Evolutionary conservation across 2,329 filamentous ascomycete genomes (phyloP).

Genomic region (Ascochyta fabae): DNA sequence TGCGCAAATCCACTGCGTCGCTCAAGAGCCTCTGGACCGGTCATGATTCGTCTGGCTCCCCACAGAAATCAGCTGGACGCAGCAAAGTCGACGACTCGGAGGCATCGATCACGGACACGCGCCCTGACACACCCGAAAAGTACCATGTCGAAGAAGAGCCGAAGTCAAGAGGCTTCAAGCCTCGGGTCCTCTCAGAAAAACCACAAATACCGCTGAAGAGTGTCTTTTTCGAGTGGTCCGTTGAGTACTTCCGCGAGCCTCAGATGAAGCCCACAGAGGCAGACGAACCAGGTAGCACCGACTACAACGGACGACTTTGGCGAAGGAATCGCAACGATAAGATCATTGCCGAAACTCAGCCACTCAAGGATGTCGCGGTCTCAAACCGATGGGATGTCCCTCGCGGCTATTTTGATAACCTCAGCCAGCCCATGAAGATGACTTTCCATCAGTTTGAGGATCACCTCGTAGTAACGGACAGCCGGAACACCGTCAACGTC

Average conservation of each 20-base stretch:
- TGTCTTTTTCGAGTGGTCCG: conserved; percentile 91
- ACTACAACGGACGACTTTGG: conserved; percentile 96
- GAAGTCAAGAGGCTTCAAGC: conserved; percentile 75
- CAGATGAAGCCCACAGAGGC: conserved; percentile 97
- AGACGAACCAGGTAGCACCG: conserved; percentile 92
- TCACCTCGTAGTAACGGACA: conserved; percentile 91
- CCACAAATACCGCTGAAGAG: conserved; percentile 79
- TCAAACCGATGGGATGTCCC: conserved; percentile 87
- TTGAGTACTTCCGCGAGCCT: conserved; percentile 95
- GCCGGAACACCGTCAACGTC: conserved; percentile 83
- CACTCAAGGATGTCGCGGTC: conserved; percentile 86
- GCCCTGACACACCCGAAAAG: conserved; percentile 65
- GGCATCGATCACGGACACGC: conserved; percentile 76
- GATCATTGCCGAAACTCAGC: conserved; percentile 91
- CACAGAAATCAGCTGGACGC: conserved; percentile 44
- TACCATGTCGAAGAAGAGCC: conserved; percentile 79
- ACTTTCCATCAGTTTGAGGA: conserved; percentile 98
- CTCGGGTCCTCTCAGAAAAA: conserved; percentile 63
- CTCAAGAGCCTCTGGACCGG: conserved; percentile 65
- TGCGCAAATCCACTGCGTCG: conserved; percentile 68
- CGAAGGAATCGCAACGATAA: conserved; percentile 88
- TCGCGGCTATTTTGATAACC: conserved; percentile 84
- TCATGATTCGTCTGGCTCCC: conserved; percentile 38
- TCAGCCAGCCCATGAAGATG: conserved; percentile 88
- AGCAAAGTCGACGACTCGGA: conserved; percentile 65